Percentiles rank a stretch among this genome's conserved stretches.
Conservation (phyloP, 305 asterid species). For the Fraxinus xanthoxyloides region DNA sequence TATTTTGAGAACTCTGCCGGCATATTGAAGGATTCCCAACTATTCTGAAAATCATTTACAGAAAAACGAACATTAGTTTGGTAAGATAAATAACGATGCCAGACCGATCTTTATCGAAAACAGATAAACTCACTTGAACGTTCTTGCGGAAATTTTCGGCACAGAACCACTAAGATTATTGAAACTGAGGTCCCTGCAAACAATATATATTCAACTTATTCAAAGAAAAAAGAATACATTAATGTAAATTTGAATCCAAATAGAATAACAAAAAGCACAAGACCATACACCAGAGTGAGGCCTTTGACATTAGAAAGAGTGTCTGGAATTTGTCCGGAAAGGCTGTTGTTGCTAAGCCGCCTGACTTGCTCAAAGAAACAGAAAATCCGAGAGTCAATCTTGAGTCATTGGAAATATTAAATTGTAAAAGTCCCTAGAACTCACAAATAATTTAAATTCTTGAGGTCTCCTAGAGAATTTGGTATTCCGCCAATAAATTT, state of each 20-base stretch:
- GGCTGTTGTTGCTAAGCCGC: slow-evolving; percentile 88
- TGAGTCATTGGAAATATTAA: slow-evolving; percentile 1
- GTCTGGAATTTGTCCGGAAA: slow-evolving; percentile 65
- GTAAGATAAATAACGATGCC: slow-evolving; percentile 7
- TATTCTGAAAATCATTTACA: slow-evolving; percentile 45
- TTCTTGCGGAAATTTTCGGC: slow-evolving; percentile 80
- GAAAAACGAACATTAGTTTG: background rate
- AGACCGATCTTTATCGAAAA: slow-evolving; percentile 5
- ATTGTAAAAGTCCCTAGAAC: slow-evolving; percentile 28
- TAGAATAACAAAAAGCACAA: background rate
- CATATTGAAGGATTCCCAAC: slow-evolving; percentile 87
- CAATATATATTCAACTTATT: background rate
- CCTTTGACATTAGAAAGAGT: slow-evolving; percentile 59
- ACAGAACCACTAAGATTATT: slow-evolving; percentile 82
- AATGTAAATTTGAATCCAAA: background rate
- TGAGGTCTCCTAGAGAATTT: slow-evolving; percentile 59
- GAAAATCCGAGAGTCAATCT: slow-evolving; percentile 27
- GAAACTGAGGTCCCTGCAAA: slow-evolving; percentile 85
- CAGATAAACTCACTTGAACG: slow-evolving; percentile 63
- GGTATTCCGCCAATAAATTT: slow-evolving; percentile 69
- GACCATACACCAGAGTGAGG: slow-evolving; percentile 74
- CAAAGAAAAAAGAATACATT: background rate
- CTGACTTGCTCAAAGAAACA: slow-evolving; percentile 57
- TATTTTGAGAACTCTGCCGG: slow-evolving; percentile 56
- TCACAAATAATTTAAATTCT: slow-evolving; percentile 81